Percentiles rank a stretch among this genome's conserved stretches.
These are phyloP conservation scores for Pneumocystis sp. DNA, from an alignment of 1,139 yeast genomes.

Conservation along the genomic window DNA sequence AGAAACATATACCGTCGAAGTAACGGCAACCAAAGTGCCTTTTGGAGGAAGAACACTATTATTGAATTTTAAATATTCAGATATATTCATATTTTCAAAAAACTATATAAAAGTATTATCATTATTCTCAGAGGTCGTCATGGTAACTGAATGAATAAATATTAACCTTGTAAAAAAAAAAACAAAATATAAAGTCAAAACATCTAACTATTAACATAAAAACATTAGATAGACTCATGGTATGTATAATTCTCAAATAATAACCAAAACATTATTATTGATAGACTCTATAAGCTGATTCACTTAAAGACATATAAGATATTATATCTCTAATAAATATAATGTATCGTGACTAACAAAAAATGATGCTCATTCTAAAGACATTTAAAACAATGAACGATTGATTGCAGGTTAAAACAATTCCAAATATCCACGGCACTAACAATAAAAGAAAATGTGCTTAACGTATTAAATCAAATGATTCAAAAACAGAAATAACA, in stretches of 20 bases:
- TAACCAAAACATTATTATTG: background rate
- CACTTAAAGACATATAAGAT: background rate
- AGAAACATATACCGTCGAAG: background rate
- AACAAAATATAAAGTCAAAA: too few relatives aligned
- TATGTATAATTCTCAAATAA: background rate
- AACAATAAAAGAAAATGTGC: background rate
- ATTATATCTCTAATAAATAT: too few relatives aligned
- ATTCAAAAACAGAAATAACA: background rate
- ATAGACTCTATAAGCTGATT: background rate
- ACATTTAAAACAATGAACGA: too few relatives aligned
- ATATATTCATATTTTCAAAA: slow-evolving; percentile 2
- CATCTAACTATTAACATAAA: too few relatives aligned
- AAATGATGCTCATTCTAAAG: background rate
- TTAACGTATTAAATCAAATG: background rate
- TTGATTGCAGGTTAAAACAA: too few relatives aligned
- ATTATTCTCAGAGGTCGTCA: slow-evolving; percentile 4
- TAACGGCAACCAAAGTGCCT: background rate
- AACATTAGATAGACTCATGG: background rate
- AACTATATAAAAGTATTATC: too few relatives aligned
- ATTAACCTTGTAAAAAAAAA: too few relatives aligned
- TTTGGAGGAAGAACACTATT: background rate
- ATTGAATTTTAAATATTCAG: slow-evolving; percentile 11
- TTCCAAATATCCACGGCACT: background rate
- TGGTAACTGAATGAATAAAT: background rate
- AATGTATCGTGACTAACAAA: background rate